Conservation (phyloP, 1,139 yeast genomes). For the Pneumocystis carinii region DNA sequence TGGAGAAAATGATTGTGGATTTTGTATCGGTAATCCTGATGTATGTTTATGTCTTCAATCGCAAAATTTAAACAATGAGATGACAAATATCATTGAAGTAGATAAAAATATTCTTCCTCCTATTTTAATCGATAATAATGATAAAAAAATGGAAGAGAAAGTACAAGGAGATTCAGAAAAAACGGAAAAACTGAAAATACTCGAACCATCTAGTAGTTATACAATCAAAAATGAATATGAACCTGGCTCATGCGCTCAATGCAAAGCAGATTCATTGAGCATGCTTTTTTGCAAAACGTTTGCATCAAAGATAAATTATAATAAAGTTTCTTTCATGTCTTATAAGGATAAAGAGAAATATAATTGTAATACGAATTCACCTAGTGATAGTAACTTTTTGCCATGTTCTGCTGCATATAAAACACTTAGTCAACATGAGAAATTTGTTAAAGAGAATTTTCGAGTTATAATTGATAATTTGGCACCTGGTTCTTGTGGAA, state of each 20-base stretch:
- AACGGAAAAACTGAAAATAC: constrained; percentile 1
- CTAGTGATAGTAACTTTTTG: constrained; percentile 55
- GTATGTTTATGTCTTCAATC: background rate
- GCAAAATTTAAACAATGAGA: background rate
- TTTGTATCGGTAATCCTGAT: background rate
- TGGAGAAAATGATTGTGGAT: background rate
- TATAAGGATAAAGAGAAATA: background rate
- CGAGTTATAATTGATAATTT: constrained; percentile 38
- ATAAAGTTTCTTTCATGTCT: background rate
- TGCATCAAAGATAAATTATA: constrained; percentile 26
- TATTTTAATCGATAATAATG: background rate
- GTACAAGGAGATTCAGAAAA: background rate
- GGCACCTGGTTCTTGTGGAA: background rate
- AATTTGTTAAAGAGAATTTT: constrained; percentile 57
- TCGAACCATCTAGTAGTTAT: constrained; percentile 8
- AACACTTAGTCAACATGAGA: constrained; percentile 66
- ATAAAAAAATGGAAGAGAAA: background rate
- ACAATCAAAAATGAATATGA: constrained; percentile 5
- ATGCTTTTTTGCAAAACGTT: constrained; percentile 76
- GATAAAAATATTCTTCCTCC: background rate
- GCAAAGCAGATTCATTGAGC: constrained; percentile 78
- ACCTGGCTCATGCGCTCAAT: constrained; percentile 76
- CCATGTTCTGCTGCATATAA: constrained; percentile 84
- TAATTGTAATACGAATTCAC: constrained; percentile 44
- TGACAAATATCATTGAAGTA: background rate